A percentile compares a stretch with the other conserved stretches of the same genome.
phyloP scores from a whole-genome alignment of 2,329 filamentous ascomycete species.

The Podosphaera xanthii region DNA sequence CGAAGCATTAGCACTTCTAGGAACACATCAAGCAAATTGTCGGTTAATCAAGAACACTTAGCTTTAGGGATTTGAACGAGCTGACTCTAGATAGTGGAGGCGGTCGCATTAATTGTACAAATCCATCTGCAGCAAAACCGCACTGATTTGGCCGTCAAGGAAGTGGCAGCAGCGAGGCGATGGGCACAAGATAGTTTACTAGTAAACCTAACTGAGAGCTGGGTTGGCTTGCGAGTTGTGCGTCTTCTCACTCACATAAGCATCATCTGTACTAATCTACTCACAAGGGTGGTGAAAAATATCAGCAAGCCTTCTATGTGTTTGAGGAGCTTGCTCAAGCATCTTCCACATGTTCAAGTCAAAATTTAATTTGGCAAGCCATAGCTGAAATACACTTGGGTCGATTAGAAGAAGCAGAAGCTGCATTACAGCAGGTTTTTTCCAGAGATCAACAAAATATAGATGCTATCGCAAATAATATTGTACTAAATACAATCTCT shows the following conservation, averaged over 20 bases:
- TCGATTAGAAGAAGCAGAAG: slow-evolving; percentile 69
- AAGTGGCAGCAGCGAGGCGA: slow-evolving; percentile 63
- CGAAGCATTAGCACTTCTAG: slow-evolving; percentile 57
- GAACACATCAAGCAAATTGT: slow-evolving; percentile 72
- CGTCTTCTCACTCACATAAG: slow-evolving; percentile 12
- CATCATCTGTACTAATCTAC: slow-evolving; percentile 3
- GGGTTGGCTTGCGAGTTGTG: slow-evolving; percentile 77
- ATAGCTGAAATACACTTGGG: slow-evolving; percentile 81
- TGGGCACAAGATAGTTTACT: slow-evolving; percentile 91
- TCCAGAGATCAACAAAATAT: slow-evolving; percentile 47
- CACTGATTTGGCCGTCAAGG: slow-evolving; percentile 72
- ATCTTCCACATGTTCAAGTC: slow-evolving; percentile 52
- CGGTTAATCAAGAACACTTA: slow-evolving; percentile 16
- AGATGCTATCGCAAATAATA: slow-evolving; percentile 59
- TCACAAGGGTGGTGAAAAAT: slow-evolving; percentile 70
- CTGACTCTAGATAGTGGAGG: slow-evolving; percentile 28
- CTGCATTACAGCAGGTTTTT: slow-evolving; percentile 60
- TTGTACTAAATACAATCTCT: slow-evolving; percentile 56
- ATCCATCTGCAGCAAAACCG: slow-evolving; percentile 85
- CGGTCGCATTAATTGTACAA: slow-evolving; percentile 72
- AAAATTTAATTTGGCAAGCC: slow-evolving; percentile 66
- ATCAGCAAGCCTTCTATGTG: slow-evolving; percentile 93
- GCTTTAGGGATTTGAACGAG: neutral
- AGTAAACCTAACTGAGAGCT: slow-evolving; percentile 85
- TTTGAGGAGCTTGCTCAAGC: slow-evolving; percentile 88